Evolutionary conservation across 345 rosid species (phyloP).

Genomic region (Eucalyptus curtisii): DNA sequence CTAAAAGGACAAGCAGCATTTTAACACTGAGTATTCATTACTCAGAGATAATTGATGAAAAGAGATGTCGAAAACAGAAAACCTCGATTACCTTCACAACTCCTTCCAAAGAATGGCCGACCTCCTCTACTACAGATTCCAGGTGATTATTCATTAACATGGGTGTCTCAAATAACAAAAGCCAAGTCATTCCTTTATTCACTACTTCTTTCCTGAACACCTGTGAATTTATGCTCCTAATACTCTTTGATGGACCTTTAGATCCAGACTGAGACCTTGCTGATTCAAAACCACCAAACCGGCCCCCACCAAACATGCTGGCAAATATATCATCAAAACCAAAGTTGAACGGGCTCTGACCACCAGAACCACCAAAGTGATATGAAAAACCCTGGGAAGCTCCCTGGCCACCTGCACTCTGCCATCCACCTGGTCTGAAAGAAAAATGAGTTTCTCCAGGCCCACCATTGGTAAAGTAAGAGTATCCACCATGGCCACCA

Average conservation of each 20-base stretch:
- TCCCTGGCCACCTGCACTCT: constrained; percentile 60
- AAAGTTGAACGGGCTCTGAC: constrained; percentile 45
- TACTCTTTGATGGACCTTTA: constrained; percentile 21
- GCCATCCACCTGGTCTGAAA: constrained; percentile 64
- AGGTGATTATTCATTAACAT: constrained; percentile 30
- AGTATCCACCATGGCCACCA: constrained; percentile 46
- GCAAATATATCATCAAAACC: constrained; percentile 57
- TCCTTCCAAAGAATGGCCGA: constrained; percentile 51
- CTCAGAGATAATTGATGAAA: not conserved
- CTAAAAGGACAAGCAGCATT: constrained; percentile 13
- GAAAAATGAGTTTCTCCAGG: constrained; percentile 41
- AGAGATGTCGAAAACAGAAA: not conserved
- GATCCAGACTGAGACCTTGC: constrained; percentile 35
- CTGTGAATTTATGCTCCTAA: constrained; percentile 36
- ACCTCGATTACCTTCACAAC: constrained; percentile 51
- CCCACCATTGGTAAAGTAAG: constrained; percentile 46
- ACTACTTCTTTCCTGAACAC: constrained; percentile 50
- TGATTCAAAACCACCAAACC: constrained; percentile 47
- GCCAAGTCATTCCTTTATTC: constrained; percentile 86
- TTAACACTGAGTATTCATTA: not conserved
- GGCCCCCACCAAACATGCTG: constrained; percentile 43
- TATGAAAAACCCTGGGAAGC: constrained; percentile 56
- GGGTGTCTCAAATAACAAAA: constrained; percentile 52
- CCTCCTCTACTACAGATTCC: constrained; percentile 57
- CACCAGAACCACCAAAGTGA: constrained; percentile 58